Base-by-base conservation (phyloP, 805 yeast genomes). In the Pachysolen tannophilus region DNA sequence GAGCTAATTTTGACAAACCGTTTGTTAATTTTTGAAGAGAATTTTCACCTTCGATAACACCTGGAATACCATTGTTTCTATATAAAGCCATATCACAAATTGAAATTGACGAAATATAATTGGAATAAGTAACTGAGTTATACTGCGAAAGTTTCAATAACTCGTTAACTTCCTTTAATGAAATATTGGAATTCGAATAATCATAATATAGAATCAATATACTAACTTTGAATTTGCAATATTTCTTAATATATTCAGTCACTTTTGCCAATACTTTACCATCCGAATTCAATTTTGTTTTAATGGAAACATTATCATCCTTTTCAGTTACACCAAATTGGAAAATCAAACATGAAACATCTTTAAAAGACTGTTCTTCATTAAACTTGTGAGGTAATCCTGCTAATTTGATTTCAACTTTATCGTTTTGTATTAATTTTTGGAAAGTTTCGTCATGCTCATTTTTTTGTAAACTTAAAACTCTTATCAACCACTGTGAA, bases 401-500 rank as follows among this genome's bases (percentile, higher is more conserved):
- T 2, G 60, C 45, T 9, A 75, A 46, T 5, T 49, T 44, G 5
- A 76, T 33, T 0, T 33, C 35, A n/a, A 61, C 34, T 20, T 54
- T 49, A 10, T 53, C 52, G 16, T 49, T 46, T n/a, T 37, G 33
- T 14, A 63, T 39, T 4, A 30, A 28, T 20, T 49, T 49, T 33
- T 52, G 51, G 38, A 60, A 64, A 11, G 55, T 47, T 15, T 41
- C 34, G 26, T 45, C 46, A 9, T 46, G 56, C 24, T 34, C 33
- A 42, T 62, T 56, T 29, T 58, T 52, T 28, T 47, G 49, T 19
- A 76, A 49, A 3, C 54, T 44, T 8, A 75, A 52, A 45, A 72
- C 72, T 13, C 57, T 53, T 15, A 60, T 60, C 29, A 73, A 50
- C 81, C 81, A 75, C 33, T 59, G 61, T 1, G 76, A 68, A 33